phyloP scores from a whole-genome alignment of 176 grass and related monocot species.

The Avena atlantica region DNA sequence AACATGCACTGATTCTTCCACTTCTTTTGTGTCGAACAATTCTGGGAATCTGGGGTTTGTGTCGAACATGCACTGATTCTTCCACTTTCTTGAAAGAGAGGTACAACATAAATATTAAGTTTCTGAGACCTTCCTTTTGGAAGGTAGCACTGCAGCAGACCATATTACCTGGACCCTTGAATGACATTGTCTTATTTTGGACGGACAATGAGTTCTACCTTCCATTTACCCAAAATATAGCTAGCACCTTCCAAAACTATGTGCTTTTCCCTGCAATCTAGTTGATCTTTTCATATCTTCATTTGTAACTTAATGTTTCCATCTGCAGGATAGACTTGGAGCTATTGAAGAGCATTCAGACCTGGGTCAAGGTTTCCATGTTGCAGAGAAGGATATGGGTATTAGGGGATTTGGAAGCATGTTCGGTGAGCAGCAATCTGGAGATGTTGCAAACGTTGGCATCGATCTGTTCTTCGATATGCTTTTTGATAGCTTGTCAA shows the following conservation, averaged over 20 bases:
- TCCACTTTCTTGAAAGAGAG: slow-evolving; percentile 24
- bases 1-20: neutral
- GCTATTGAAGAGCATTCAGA: slow-evolving; percentile 90
- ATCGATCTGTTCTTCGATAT: slow-evolving; percentile 98
- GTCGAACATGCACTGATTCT: neutral
- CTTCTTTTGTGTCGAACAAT: neutral
- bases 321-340: slow-evolving; percentile 79
- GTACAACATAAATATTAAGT: slow-evolving; percentile 5
- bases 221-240: slow-evolving; percentile 15
- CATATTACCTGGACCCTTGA: slow-evolving; percentile 25
- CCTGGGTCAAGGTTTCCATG: slow-evolving; percentile 93
- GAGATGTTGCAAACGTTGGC: slow-evolving; percentile 96
- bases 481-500: slow-evolving; percentile 95
- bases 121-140: slow-evolving; percentile 9
- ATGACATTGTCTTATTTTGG: slow-evolving; percentile 20
- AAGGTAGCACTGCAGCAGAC: neutral
- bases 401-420: slow-evolving; percentile 95
- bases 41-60: neutral
- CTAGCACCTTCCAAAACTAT: neutral
- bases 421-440: slow-evolving; percentile 97
- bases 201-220: neutral
- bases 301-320: slow-evolving; percentile 35
- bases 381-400: slow-evolving; percentile 96
- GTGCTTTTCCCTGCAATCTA: neutral
- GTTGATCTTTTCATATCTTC: slow-evolving; percentile 13